Evolutionary conservation across 164 flowering plant species (phyloP).

Genomic region (Amborella trichopoda): DNA sequence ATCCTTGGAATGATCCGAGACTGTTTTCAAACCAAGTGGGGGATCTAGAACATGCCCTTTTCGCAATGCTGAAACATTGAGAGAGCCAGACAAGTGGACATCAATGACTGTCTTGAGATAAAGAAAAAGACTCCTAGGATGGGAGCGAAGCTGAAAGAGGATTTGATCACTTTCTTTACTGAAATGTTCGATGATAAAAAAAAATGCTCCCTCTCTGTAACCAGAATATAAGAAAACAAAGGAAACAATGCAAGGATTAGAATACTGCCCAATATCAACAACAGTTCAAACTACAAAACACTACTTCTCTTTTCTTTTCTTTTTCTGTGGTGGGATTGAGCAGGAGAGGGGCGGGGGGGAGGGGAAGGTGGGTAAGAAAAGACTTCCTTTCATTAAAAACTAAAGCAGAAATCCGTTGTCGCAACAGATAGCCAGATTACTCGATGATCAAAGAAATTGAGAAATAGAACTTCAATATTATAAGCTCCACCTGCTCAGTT

Average conservation of each 20-base stretch:
- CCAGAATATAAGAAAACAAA: slow-evolving; percentile 2
- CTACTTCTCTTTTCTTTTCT: no score
- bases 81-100: slow-evolving; percentile 62
- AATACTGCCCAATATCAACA: no score
- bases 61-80: slow-evolving; percentile 42
- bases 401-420: no score
- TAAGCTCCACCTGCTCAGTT: slow-evolving; percentile 60
- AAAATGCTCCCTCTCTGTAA: slow-evolving; percentile 69
- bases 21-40: slow-evolving; percentile 13
- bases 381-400: no score
- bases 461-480: neutral
- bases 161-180: slow-evolving; percentile 33
- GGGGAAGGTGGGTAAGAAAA: no score
- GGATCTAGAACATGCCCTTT: slow-evolving; percentile 19
- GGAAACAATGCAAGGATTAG: no score
- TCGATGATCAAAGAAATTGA: neutral
- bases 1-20: slow-evolving; percentile 25
- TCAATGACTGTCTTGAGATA: slow-evolving; percentile 79
- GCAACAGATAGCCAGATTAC: slow-evolving; percentile 15
- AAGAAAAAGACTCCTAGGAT: slow-evolving; percentile 77
- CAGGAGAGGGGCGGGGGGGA: no score
- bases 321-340: no score
- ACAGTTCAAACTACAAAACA: no score
- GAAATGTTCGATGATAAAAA: slow-evolving; percentile 59
- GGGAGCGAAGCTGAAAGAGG: slow-evolving; percentile 43